phyloP scores from a whole-genome alignment of 306 rosid genomes.

The Spatholobus suberectus region DNA sequence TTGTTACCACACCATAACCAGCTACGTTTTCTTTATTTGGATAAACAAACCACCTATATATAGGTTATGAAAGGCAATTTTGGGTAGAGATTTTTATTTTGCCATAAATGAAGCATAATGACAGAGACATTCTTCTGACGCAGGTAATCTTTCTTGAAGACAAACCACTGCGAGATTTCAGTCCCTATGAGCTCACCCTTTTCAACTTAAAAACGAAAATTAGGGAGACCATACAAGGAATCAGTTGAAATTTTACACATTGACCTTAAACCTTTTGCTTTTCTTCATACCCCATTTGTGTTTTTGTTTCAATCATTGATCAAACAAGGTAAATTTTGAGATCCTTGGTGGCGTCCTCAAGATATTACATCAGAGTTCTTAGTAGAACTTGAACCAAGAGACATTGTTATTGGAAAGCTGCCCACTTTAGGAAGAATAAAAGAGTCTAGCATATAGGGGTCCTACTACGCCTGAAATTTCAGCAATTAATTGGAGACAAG shows the following conservation, averaged over 20 bases:
- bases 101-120: neutral
- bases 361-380: neutral
- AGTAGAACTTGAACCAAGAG: neutral
- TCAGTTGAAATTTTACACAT: neutral
- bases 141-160: neutral
- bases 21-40: neutral
- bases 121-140: neutral
- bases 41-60: neutral
- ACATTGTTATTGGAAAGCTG: constrained; percentile 19
- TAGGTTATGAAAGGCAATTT: neutral
- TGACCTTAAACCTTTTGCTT: constrained; percentile 3
- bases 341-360: neutral
- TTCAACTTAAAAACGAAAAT: constrained; percentile 5
- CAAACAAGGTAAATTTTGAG: neutral
- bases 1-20: neutral
- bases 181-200: neutral
- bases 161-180: constrained; percentile 9
- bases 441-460: constrained; percentile 21
- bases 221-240: neutral
- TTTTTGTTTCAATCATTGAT: constrained; percentile 1
- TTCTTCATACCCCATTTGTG: neutral
- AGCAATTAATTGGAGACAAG: constrained; percentile 52
- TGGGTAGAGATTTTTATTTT: neutral
- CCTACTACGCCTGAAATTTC: constrained; percentile 41
- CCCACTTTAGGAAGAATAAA: constrained; percentile 26